These are phyloP conservation scores for Verticillium isaacii DNA, from an alignment of 2,329 filamentous ascomycete genomes.

Conservation along the genomic window DNA sequence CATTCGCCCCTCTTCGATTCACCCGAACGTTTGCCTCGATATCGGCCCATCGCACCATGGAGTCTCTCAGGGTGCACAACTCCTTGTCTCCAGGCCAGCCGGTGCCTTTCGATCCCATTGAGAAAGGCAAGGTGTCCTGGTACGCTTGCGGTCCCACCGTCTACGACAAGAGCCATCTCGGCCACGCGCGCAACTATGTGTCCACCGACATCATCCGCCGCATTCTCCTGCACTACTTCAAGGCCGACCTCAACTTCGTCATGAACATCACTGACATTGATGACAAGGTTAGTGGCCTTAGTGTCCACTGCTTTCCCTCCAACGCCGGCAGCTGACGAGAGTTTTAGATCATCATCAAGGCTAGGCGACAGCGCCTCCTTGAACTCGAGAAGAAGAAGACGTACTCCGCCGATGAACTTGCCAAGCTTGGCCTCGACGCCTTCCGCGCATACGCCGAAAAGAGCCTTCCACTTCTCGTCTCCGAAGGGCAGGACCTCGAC, in stretches of 20 bases:
- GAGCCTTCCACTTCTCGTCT: constrained; percentile 48
- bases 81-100: constrained; percentile 69
- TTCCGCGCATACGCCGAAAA: constrained; percentile 52
- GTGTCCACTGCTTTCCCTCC: not conserved
- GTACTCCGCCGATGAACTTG: constrained; percentile 40
- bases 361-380: constrained; percentile 75
- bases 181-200: constrained; percentile 87
- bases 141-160: constrained; percentile 87
- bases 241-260: constrained; percentile 77
- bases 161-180: constrained; percentile 76
- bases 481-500: constrained; percentile 37
- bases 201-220: constrained; percentile 83
- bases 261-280: constrained; percentile 92
- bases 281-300: constrained; percentile 51
- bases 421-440: constrained; percentile 43
- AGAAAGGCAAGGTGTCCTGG: constrained; percentile 71
- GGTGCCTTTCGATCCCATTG: constrained; percentile 68
- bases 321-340: not conserved
- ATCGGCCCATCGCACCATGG: constrained; percentile 31
- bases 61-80: constrained; percentile 71
- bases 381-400: constrained; percentile 72
- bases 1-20: constrained; percentile 16
- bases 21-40: constrained; percentile 28
- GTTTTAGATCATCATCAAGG: constrained; percentile 51
- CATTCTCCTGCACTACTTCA: constrained; percentile 78